Conservation (phyloP, 106 monocot genomes). For the Acanthochlamys bracteata region DNA sequence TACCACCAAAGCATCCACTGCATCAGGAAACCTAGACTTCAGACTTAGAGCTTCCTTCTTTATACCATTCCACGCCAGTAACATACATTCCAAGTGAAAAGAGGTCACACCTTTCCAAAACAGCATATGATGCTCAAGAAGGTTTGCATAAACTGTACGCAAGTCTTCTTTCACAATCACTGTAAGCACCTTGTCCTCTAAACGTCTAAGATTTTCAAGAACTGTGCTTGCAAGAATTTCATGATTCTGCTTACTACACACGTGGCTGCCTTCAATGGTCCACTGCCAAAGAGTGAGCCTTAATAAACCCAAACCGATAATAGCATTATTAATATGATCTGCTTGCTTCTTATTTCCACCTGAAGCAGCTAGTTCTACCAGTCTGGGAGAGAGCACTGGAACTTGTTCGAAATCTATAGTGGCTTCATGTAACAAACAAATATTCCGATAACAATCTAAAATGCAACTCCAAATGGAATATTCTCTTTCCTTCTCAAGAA, state of each 20-base stretch:
- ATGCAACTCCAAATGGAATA: slow-evolving; percentile 84
- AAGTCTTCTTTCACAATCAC: slow-evolving; percentile 31
- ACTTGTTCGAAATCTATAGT: slow-evolving; percentile 27
- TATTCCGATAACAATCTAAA: slow-evolving; percentile 21
- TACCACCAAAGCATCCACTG: slow-evolving; percentile 41
- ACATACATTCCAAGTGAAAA: slow-evolving; percentile 22
- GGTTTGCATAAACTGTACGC: slow-evolving; percentile 25
- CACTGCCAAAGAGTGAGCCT: slow-evolving; percentile 57
- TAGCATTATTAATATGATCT: slow-evolving; percentile 27
- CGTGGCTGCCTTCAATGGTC: slow-evolving; percentile 38
- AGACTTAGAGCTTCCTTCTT: slow-evolving; percentile 65
- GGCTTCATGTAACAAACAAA: slow-evolving; percentile 23
- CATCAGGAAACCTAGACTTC: slow-evolving; percentile 30
- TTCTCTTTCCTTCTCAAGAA: slow-evolving; percentile 46
- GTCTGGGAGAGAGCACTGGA: slow-evolving; percentile 44
- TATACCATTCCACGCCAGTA: slow-evolving; percentile 50
- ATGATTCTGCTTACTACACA: slow-evolving; percentile 2
- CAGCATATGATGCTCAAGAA: slow-evolving; percentile 64
- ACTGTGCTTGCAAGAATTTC: slow-evolving; percentile 15
- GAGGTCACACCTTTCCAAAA: slow-evolving; percentile 51
- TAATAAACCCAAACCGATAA: slow-evolving; percentile 41
- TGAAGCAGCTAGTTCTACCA: slow-evolving; percentile 28
- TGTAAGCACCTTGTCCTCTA: slow-evolving; percentile 61
- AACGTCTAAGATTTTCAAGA: slow-evolving; percentile 37
- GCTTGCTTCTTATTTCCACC: slow-evolving; percentile 8